phyloP scores from a whole-genome alignment of 1,284 basidiomycete species.

The Coriolopsis trogii region DNA sequence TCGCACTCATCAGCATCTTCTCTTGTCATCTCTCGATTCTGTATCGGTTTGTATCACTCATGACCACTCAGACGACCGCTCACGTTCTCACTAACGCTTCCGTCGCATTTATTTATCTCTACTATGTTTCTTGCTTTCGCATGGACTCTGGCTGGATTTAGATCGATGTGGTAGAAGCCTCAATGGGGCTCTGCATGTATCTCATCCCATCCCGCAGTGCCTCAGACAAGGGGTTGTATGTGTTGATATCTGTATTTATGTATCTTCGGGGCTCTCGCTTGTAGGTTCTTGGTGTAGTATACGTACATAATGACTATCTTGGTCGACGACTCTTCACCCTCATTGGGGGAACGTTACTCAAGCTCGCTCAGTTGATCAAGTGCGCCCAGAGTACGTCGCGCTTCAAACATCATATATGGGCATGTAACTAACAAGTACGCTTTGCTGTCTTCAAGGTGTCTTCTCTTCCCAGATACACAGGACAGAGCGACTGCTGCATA shows the following conservation, averaged over 20 bases:
- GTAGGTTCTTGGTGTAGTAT: neutral
- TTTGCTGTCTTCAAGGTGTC: too few relatives aligned
- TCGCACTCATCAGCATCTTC: neutral
- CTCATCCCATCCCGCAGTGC: neutral
- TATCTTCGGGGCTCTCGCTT: neutral
- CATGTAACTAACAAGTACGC: too few relatives aligned
- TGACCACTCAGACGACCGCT: conserved; percentile 1
- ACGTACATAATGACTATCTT: neutral
- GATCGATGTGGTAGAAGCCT: conserved; percentile 4
- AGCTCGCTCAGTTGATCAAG: too few relatives aligned
- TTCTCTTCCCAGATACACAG: too few relatives aligned
- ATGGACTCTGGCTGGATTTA: conserved; percentile 15
- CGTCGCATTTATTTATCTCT: conserved; percentile 16
- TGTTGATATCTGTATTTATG: conserved; percentile 9
- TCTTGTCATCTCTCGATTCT: neutral
- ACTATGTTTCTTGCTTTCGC: conserved; percentile 11
- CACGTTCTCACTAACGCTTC: conserved; percentile 6
- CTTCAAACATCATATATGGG: too few relatives aligned
- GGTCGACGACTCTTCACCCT: too few relatives aligned
- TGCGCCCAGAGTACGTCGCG: too few relatives aligned
- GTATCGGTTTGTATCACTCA: neutral
- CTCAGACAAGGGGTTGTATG: conserved; percentile 8
- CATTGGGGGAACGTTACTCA: too few relatives aligned
- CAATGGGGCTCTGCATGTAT: conserved; percentile 2
- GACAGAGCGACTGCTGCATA: too few relatives aligned